Evolutionary conservation across 805 yeast species (phyloP).

Genomic region (Kockiozyma suomiensis): DNA sequence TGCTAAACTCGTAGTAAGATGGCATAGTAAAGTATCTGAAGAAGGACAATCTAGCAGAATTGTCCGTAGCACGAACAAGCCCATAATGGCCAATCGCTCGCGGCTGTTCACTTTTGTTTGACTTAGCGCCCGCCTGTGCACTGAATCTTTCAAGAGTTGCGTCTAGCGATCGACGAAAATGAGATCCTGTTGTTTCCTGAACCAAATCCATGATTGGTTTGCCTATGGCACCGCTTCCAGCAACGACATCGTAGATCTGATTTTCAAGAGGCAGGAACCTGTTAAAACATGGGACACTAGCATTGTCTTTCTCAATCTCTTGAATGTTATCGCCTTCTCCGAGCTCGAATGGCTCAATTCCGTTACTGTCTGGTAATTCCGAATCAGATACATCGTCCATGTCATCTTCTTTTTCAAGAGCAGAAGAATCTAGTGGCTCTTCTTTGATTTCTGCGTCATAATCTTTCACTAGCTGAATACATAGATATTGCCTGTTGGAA

Average conservation of each 20-base stretch:
- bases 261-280: conserved; percentile 62
- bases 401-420: conserved; percentile 35
- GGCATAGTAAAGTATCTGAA: conserved; percentile 62
- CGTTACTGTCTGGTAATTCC: conserved; percentile 1
- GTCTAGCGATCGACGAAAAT: conserved; percentile 55
- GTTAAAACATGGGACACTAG: conserved; percentile 45
- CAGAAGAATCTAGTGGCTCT: conserved; percentile 30
- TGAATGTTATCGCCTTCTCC: conserved; percentile 21
- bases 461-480: conserved; percentile 40
- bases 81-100: conserved; percentile 42
- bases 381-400: conserved; percentile 39
- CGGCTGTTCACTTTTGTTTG: conserved; percentile 38
- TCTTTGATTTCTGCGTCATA: conserved; percentile 32
- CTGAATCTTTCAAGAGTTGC: conserved; percentile 55
- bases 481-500: conserved; percentile 41
- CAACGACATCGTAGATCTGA: conserved; percentile 60
- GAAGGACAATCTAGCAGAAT: conserved; percentile 72
- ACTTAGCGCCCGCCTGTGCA: conserved; percentile 43
- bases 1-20: conserved; percentile 44
- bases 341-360: conserved; percentile 15
- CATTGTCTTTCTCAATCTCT: conserved; percentile 1
- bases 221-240: conserved; percentile 52
- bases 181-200: conserved; percentile 55
- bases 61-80: conserved; percentile 66
- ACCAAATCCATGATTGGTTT: conserved; percentile 60